Evolutionary conservation across 1,284 basidiomycete genomes (phyloP), one percentile per base, ranked within the genome.

Genomic region (Crepidotus sp.): DNA sequence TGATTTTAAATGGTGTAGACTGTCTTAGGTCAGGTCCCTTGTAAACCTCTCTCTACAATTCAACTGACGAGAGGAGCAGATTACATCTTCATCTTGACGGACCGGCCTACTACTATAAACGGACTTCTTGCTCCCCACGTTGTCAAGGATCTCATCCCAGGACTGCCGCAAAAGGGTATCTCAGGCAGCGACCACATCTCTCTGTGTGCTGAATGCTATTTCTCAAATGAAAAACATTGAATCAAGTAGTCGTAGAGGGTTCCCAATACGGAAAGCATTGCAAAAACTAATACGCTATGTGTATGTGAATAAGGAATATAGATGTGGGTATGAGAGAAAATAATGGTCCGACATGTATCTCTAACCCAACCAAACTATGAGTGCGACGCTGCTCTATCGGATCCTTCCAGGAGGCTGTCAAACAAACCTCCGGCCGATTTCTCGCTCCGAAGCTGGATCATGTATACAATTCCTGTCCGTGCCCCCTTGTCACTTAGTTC

Each of bases 391-490:
- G 42, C 35, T 43, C 50, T 46, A 46, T 93, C 90, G 33, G 90
- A 92, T 24, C 95, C 95, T 43, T 78, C 81, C 22, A 98, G 67
- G 55, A 99, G 71, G 61, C 80, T 83, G 55, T 89, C 83, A 61
- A 92, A 97, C 42, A 99, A 63, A 2, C 85, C 89, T 13, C 73
- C 75, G 6, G 95, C 92, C 10, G 83, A 81, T 44, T 76, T 77
- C 64, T 98, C 96, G 61, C 88, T 95, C 54, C 87, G 75, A 33
- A 94, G 66, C 64, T 96, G 92, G 43, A 99, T 80, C 95, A 99
- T 97, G 61, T 99, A 98, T 45, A 98, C 73, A 59, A 98, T 83
- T 9, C 96, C 96, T n/a, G 94, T 96, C 46, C 93, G 77, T 43
- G 77, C 65, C 6, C 95, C 95, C 40, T 79, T 72, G 46, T 96